A percentile compares a stretch with the other conserved stretches of the same genome.
Conservation (phyloP, 495 filamentous ascomycete genomes). For the Lophiotrema nucula region DNA sequence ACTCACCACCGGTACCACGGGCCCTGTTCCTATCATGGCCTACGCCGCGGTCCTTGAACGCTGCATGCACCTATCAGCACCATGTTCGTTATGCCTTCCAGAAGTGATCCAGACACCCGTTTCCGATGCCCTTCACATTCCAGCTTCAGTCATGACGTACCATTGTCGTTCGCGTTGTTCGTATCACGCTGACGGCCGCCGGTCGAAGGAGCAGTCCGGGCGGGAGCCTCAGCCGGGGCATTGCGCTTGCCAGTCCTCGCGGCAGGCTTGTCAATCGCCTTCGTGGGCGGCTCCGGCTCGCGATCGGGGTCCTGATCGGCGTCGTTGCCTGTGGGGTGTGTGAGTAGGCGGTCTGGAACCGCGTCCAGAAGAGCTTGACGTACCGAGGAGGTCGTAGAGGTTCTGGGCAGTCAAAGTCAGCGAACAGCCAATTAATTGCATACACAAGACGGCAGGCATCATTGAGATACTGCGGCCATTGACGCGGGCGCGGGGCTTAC, state of each 20-base stretch:
- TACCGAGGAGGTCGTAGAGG: slow-evolving; percentile 48
- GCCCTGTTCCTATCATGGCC: slow-evolving; percentile 78
- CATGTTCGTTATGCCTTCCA: no score
- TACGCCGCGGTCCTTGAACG: slow-evolving; percentile 87
- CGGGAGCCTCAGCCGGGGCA: slow-evolving; percentile 68
- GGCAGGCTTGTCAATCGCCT: slow-evolving; percentile 80
- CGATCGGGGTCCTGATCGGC: slow-evolving; percentile 80
- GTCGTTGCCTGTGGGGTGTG: slow-evolving; percentile 67
- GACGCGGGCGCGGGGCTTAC: slow-evolving; percentile 25
- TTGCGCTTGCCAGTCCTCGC: slow-evolving; percentile 85
- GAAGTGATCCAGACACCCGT: no score
- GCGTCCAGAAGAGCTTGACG: not conserved
- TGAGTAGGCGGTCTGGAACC: not conserved
- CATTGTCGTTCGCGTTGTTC: slow-evolving; percentile 22
- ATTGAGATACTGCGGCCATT: not conserved
- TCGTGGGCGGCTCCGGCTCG: slow-evolving; percentile 72
- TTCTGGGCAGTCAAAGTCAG: slow-evolving; percentile 38
- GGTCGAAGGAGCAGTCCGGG: slow-evolving; percentile 40
- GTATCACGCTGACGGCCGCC: slow-evolving; percentile 56
- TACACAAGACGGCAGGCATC: not conserved
- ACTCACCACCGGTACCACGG: slow-evolving; percentile 72
- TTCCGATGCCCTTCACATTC: not conserved
- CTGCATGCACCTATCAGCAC: slow-evolving; percentile 46
- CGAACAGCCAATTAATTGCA: not conserved
- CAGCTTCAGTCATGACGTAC: slow-evolving; percentile 21